Base-by-base conservation (phyloP, 208 protist species). In the Leishmania arabica region DNA sequence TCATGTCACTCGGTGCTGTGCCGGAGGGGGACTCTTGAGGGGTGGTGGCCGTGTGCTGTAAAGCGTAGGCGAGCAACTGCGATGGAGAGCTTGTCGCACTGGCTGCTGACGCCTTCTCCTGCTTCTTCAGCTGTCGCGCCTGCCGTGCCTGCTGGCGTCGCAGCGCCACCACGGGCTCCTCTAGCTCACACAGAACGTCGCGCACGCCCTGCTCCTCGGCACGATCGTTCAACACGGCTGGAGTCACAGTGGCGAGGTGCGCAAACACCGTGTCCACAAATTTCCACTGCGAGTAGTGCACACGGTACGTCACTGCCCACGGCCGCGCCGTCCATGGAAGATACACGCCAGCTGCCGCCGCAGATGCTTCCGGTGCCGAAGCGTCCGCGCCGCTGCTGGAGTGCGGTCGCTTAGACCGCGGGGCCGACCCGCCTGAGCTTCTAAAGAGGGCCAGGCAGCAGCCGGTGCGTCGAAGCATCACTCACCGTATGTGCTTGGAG, bases 301-400 rank as follows among this genome's bases (percentile, higher is more conserved):
- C 78, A 40, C 87, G 66, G 85, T 95, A 92, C 54, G 85, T 89
- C 1, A 91, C 71, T 19, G 81, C 73, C 80, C 82, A 91, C 34
- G 86, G 89, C n/a, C 92, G 88, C 37, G 89, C 90, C 54, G 87
- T 86, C 93, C 93, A 96, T 19, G 93, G 93, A 19, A 96, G 76
- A 45, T 85, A 86, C 11, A 89, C 86, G 45, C 54, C 75, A 4
- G 74, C 65, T 75, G 74, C 75, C 74, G 2, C 64, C 24, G 24
- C 11, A 0, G 51, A 51, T 51, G n/a, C 9, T 47, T 19, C 19
- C 5, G 60, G 0, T 40, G 40, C 51, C 31, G 49, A 4, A 24
- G 37, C 69, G 37, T 53, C 27, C 27, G 45, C 37, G 21, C 24
- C 47, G 27, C 11, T 19, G 53, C 51, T 62, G 11, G 66, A 40